Percentiles rank a stretch among this genome's conserved stretches.
Evolutionary conservation across 2,329 filamentous ascomycete species (phyloP).

Genomic region (Trichophyton rubrum): DNA sequence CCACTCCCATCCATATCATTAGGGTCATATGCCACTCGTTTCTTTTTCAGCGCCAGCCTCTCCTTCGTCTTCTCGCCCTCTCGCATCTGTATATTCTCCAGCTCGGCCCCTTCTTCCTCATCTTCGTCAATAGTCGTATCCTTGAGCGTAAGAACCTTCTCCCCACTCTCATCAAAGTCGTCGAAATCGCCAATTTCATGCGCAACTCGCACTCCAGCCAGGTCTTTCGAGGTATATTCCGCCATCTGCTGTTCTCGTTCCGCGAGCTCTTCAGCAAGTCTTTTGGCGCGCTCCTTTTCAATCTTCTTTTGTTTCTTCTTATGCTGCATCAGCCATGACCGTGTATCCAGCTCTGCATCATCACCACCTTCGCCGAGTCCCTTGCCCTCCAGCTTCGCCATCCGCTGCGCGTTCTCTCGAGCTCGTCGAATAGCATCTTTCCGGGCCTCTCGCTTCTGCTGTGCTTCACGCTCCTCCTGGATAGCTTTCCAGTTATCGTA

Average conservation of each 20-base stretch:
- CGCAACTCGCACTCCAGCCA: constrained; percentile 81
- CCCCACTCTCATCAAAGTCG: constrained; percentile 63
- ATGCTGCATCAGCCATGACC: constrained; percentile 73
- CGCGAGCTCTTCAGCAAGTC: constrained; percentile 61
- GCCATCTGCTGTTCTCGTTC: constrained; percentile 57
- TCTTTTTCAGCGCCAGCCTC: constrained; percentile 76
- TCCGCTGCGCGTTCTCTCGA: constrained; percentile 67
- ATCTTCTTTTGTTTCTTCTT: constrained; percentile 95
- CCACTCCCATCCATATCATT: constrained; percentile 54
- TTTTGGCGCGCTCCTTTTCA: constrained; percentile 56
- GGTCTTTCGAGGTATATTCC: constrained; percentile 73
- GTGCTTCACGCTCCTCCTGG: constrained; percentile 57
- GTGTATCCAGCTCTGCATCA: constrained; percentile 58
- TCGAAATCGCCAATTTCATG: constrained; percentile 73
- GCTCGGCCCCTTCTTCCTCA: constrained; percentile 78
- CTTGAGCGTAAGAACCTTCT: constrained; percentile 89
- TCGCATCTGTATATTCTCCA: constrained; percentile 39
- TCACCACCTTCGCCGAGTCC: constrained; percentile 62
- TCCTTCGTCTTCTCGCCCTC: constrained; percentile 42
- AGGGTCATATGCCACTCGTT: constrained; percentile 77
- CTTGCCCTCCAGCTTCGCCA: constrained; percentile 64
- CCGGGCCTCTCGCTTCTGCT: constrained; percentile 65
- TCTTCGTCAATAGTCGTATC: constrained; percentile 75
- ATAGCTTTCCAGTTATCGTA: constrained; percentile 43
- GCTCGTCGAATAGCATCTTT: constrained; percentile 77